phyloP scores from a whole-genome alignment of 768 basidiomycete species.

The Boletus edulis region DNA sequence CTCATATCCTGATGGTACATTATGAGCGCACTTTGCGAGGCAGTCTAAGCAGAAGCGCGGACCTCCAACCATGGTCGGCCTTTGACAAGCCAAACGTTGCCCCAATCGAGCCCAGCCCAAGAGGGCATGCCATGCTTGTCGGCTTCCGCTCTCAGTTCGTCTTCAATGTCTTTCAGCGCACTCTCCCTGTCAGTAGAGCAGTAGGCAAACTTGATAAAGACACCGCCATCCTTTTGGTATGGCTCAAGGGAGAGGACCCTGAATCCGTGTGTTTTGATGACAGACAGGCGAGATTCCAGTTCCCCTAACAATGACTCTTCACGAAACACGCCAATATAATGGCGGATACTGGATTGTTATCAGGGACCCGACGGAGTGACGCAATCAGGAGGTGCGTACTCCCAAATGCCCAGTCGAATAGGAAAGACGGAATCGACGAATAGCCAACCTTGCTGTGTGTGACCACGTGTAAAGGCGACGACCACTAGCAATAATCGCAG shows the following conservation, averaged over 20 bases:
- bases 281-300: slow-evolving; percentile 48
- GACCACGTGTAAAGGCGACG: slow-evolving; percentile 1
- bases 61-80: slow-evolving; percentile 85
- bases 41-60: slow-evolving; percentile 9
- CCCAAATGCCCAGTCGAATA: slow-evolving; percentile 65
- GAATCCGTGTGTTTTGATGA: slow-evolving; percentile 56
- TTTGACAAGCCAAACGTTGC: slow-evolving; percentile 68
- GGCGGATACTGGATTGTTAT: slow-evolving; percentile 51
- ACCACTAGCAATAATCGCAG: slow-evolving; percentile 10
- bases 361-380: not conserved
- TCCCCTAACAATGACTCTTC: slow-evolving; percentile 53
- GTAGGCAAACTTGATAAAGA: slow-evolving; percentile 76
- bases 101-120: slow-evolving; percentile 54
- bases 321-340: slow-evolving; percentile 59
- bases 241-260: slow-evolving; percentile 61
- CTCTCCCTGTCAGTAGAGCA: slow-evolving; percentile 34
- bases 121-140: slow-evolving; percentile 54
- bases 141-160: slow-evolving; percentile 43
- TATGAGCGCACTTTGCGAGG: not conserved
- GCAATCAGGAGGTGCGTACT: slow-evolving; percentile 45
- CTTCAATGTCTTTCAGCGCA: slow-evolving; percentile 48
- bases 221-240: slow-evolving; percentile 79
- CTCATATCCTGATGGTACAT: slow-evolving; percentile 67
- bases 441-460: slow-evolving; percentile 53
- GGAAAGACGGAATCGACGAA: slow-evolving; percentile 82